Evolutionary conservation across 441 rosid genomes (phyloP).

Genomic region (Corymbia citriodora): DNA sequence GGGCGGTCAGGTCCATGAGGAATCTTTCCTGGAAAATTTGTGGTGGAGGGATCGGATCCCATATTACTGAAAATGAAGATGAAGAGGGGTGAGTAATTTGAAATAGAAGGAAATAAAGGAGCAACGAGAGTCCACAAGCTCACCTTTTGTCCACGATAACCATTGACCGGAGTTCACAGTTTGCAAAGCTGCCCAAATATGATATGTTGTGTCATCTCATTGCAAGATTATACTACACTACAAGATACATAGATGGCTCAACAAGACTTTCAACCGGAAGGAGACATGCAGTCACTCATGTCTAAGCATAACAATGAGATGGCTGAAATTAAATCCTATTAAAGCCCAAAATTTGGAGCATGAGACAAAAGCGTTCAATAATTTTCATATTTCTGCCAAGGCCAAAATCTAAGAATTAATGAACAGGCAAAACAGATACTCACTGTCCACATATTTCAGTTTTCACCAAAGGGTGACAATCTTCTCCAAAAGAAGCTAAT

Average conservation of each 20-base stretch:
- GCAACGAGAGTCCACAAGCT: background rate
- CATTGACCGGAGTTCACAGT: conserved; percentile 93
- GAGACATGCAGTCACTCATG: background rate
- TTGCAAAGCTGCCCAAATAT: conserved; percentile 63
- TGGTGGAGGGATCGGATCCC: conserved; percentile 51
- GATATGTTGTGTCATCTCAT: conserved; percentile 5
- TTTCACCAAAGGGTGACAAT: conserved; percentile 71
- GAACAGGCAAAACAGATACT: conserved; percentile 11
- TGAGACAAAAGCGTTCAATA: background rate
- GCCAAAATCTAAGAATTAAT: background rate
- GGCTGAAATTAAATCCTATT: background rate
- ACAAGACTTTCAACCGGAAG: background rate
- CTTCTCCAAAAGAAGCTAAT: conserved; percentile 60
- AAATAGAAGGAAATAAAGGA: background rate
- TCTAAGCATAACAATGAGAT: background rate
- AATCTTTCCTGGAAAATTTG: conserved; percentile 80
- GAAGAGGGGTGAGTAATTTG: background rate
- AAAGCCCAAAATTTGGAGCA: background rate
- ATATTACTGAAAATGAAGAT: conserved; percentile 41
- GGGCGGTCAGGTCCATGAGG: conserved; percentile 61
- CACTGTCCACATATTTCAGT: conserved; percentile 73
- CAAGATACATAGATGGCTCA: background rate
- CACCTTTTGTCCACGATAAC: conserved; percentile 76
- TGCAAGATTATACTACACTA: background rate
- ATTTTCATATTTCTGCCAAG: background rate